Percentiles rank a stretch among this genome's conserved stretches.
Conservation (phyloP, 805 yeast genomes). For the Saccharomycopsis vini region DNA sequence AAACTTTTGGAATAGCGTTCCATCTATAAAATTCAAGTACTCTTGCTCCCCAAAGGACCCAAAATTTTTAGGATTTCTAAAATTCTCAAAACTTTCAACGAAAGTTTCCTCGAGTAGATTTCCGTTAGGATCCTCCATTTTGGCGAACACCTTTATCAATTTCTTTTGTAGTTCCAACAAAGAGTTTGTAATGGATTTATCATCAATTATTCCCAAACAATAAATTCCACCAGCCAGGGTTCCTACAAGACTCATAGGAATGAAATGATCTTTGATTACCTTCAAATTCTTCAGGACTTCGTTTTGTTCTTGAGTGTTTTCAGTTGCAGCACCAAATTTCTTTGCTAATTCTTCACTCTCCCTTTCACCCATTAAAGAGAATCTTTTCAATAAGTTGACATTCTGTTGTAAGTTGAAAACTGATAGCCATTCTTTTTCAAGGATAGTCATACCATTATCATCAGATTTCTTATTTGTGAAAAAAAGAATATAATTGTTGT, state of each 20-base stretch:
- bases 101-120: neutral
- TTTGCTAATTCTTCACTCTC: neutral
- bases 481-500: neutral
- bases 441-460: too few species aligned
- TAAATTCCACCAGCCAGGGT: constrained; percentile 24
- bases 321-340: neutral
- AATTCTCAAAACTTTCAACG: neutral
- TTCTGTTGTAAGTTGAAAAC: too few species aligned
- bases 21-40: neutral
- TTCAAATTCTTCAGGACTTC: neutral
- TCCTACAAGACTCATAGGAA: constrained; percentile 23
- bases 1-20: too few species aligned
- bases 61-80: neutral
- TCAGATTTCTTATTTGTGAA: neutral
- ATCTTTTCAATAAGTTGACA: neutral
- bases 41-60: neutral
- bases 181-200: neutral
- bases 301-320: neutral
- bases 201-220: constrained; percentile 16
- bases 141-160: neutral
- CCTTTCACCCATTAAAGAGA: neutral
- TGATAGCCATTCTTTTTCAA: too few species aligned
- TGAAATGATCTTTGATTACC: constrained; percentile 7
- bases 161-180: neutral
- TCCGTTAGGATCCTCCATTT: too few species aligned